Evolutionary conservation across 78 protist genomes (phyloP).

Genomic region (Guillardia theta): DNA sequence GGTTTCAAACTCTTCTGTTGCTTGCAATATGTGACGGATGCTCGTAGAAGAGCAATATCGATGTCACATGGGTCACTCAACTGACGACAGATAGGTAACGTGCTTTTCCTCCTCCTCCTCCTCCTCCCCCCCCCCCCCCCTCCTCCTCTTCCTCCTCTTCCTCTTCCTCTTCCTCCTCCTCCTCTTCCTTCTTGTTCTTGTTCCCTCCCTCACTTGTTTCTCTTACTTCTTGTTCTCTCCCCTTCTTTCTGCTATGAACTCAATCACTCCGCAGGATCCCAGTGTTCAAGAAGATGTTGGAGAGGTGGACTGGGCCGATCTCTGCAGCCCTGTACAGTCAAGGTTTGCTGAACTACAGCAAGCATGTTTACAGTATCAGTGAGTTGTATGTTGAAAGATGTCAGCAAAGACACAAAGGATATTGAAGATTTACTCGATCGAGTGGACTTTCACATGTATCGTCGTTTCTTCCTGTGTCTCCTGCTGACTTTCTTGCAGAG

Average conservation of each 20-base stretch:
- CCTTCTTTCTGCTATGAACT: too few species aligned
- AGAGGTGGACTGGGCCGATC: neutral
- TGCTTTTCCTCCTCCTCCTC: too few species aligned
- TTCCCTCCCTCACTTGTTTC: too few species aligned
- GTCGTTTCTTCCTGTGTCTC: too few species aligned
- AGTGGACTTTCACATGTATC: neutral
- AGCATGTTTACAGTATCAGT: too few species aligned
- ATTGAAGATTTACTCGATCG: neutral
- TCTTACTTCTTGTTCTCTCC: too few species aligned
- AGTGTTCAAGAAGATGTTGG: neutral
- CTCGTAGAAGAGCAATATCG: neutral
- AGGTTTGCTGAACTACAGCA: neutral
- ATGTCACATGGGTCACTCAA: slow-evolving; percentile 20
- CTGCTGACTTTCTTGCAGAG: too few species aligned
- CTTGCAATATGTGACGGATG: neutral
- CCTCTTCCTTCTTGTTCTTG: too few species aligned
- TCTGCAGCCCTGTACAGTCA: neutral
- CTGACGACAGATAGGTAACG: neutral
- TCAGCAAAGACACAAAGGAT: neutral
- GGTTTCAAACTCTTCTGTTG: neutral
- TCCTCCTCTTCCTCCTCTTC: too few species aligned
- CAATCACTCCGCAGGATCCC: neutral
- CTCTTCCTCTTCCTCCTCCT: too few species aligned
- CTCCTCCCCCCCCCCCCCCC: too few species aligned
- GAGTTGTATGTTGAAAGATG: too few species aligned